Evolutionary conservation across 331 rosid genomes (phyloP), one percentile per base, ranked within the genome.

Genomic region (Rhamnella rubrinervis): DNA sequence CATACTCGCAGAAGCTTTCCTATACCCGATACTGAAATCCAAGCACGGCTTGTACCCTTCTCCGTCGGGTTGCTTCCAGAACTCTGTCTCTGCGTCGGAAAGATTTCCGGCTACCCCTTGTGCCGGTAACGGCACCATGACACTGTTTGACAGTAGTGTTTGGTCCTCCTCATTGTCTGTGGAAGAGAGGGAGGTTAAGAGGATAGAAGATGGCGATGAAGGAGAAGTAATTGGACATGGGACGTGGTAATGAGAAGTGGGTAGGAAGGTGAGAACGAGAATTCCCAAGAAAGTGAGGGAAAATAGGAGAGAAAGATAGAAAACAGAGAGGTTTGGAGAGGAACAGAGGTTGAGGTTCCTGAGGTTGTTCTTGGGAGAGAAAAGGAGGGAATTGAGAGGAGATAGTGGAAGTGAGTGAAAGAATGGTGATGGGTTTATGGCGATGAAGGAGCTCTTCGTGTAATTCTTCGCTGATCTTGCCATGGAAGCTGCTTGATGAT

Each of bases 1-100:
- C 59, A 83, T 69, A 67, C 19, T 13, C 0, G 67, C 59, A 0
- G 88, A 83, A 2, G 66, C 61, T 59, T 69, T 78, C 20, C 91
- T 62, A 14, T 86, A 86, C 51, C 71, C 88, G 5, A 86, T 71
- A 6, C 86, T 70, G 61, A 73, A 80, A 37, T 78, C 76, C 38
- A 86, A 73, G 28, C 91, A 83, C 0, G 91, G 88, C 67, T 52
- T 46, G 35, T 65, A 80, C 50, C 79, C 78, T 61, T 78, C 77
- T 17, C 75, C 79, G 1, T 75, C 77, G 0, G 86, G 88, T 71
- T 86, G 91, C 69, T 68, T 14, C 88, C 91, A 83, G 59, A 86
- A 83, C 74, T 67, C 91, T 55, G 63, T 59, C 77, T 75, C 85
- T 28, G 7, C 82, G 71, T 63, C 68, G 0, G 86, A 72, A 12